Evolutionary conservation across 352 stramenopile genomes (phyloP).

Genomic region (Nothophytophthora sp.): DNA sequence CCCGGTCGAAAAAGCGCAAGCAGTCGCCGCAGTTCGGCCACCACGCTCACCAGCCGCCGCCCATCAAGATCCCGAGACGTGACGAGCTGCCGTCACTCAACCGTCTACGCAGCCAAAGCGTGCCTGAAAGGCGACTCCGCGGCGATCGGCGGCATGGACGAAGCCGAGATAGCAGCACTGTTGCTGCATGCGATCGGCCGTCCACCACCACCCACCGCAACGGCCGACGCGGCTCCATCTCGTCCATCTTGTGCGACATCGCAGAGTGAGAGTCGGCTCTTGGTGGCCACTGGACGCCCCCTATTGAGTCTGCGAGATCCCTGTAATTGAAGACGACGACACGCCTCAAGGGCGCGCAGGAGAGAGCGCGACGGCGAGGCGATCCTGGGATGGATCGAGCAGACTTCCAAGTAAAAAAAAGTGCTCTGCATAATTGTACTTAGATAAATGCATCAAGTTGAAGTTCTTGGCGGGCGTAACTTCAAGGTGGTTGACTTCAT

Average conservation of each 20-base stretch:
- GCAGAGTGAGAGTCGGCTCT: slow-evolving; percentile 37
- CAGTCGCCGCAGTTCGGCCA: slow-evolving; percentile 14
- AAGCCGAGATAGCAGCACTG: slow-evolving; percentile 10
- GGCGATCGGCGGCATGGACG: slow-evolving; percentile 20
- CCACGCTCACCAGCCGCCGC: slow-evolving; percentile 36
- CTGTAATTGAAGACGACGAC: not conserved
- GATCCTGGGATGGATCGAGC: no score
- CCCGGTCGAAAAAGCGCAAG: slow-evolving; percentile 37
- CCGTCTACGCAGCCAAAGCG: slow-evolving; percentile 44
- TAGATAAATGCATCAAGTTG: no score
- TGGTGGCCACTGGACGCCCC: not conserved
- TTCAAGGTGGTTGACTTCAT: no score
- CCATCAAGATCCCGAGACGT: slow-evolving; percentile 67
- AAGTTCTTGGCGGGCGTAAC: no score
- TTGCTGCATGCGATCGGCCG: slow-evolving; percentile 26
- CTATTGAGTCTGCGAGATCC: slow-evolving; percentile 1
- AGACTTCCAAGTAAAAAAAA: no score
- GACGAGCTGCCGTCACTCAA: slow-evolving; percentile 37
- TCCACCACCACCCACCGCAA: slow-evolving; percentile 61
- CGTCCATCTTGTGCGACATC: slow-evolving; percentile 67
- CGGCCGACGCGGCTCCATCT: slow-evolving; percentile 66
- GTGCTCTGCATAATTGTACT: no score
- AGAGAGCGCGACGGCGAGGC: no score
- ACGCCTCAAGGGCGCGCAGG: no score
- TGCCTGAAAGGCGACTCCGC: slow-evolving; percentile 35